Conservation (phyloP, 345 rosid genomes). For the Euphorbia tirucalli region DNA sequence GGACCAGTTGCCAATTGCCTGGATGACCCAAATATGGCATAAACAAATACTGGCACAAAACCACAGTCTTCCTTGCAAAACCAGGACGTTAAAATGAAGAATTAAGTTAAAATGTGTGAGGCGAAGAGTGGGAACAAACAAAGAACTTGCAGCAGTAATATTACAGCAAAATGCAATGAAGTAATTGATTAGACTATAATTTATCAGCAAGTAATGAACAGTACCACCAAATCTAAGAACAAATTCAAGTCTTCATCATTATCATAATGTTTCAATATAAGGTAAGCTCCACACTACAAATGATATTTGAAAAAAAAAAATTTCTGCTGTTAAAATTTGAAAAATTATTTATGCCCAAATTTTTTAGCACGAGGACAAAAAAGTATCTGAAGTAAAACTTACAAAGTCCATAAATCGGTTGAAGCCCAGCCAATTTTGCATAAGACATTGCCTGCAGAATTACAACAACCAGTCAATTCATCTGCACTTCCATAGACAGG, state of each 20-base stretch:
- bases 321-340: not conserved
- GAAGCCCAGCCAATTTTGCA: conserved; percentile 96
- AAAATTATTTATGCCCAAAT: not conserved
- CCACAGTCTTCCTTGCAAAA: conserved; percentile 70
- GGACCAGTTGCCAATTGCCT: conserved; percentile 99
- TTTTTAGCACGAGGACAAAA: not conserved
- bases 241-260: conserved; percentile 4
- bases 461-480: conserved; percentile 21
- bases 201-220: not conserved
- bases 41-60: conserved; percentile 87
- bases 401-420: conserved; percentile 90
- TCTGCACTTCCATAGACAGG: not conserved
- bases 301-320: no score
- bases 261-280: conserved; percentile 6
- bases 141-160: not conserved
- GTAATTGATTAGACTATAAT: not conserved
- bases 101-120: not conserved
- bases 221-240: not conserved
- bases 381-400: conserved; percentile 38
- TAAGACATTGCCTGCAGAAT: conserved; percentile 94
- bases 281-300: no score
- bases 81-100: conserved; percentile 12
- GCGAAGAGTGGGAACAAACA: not conserved
- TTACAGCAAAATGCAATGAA: conserved; percentile 2
- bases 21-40: conserved; percentile 86